Evolutionary conservation across 495 filamentous ascomycete genomes (phyloP), one percentile per base, ranked within the genome.

Genomic region (Penicillium pancosmium): DNA sequence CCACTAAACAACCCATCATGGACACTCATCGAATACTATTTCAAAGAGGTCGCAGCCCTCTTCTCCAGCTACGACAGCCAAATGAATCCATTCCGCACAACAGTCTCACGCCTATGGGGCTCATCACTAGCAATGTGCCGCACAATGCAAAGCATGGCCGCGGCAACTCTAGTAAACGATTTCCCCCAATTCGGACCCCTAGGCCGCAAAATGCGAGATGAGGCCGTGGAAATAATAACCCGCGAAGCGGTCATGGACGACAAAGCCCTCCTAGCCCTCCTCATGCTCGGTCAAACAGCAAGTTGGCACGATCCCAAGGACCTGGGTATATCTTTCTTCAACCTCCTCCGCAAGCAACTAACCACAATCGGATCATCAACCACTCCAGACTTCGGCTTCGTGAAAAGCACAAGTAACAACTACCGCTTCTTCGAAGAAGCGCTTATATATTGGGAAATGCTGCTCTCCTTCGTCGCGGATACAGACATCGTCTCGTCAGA

Each of bases 401-500:
- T 46, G 21, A 71, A 68, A 52, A 74, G 56, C 38, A 62, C 57
- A 58, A 72, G 74, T 61, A 82, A 78, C 52, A 84, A 80, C 49
- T 77, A 79, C 47, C 78, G 78, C 19, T 85, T 85, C 60, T 85
- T 85, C 64, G 78, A 83, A 60, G 82, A 85, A 63, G 78, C 81
- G 38, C 70, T 85, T 1, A 69, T 85, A 13, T 85, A 85, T 58
- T 85, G 82, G 82, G 82, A 85, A 52, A 85, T 85, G 82, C 73
- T 84, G 23, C 78, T 83, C 5, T 82, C 80, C 0, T 85, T 80
- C 54, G 81, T 85, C 11, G 73, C 80, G 21, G 81, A 84, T 50
- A 75, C 78, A 40, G 63, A 78, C 1, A 62, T 78, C 50, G 53
- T 69, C 0, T 55, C 68, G 2, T 72, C 75, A 0, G 59, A 47